phyloP scores from a whole-genome alignment of 2,329 filamentous ascomycete genomes.

The Paraconiothyrium brasiliense region DNA sequence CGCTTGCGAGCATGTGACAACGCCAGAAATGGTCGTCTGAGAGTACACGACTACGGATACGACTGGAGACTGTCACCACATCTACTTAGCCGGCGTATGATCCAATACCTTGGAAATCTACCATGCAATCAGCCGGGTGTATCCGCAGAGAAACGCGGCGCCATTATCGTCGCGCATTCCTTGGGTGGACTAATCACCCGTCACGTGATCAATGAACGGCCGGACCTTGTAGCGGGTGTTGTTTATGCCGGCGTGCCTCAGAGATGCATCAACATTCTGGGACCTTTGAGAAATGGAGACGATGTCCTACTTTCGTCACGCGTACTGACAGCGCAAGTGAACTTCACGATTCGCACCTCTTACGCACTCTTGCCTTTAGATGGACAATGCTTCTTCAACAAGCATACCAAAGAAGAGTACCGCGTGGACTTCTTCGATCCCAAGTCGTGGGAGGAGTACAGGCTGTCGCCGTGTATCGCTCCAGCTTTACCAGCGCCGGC shows the following conservation, averaged over 20 bases:
- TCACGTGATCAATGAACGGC: conserved; percentile 84
- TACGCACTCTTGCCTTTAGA: conserved; percentile 87
- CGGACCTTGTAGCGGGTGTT: conserved; percentile 86
- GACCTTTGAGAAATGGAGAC: conserved; percentile 90
- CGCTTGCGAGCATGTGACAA: conserved; percentile 79
- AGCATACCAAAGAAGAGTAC: conserved; percentile 80
- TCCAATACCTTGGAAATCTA: conserved; percentile 75
- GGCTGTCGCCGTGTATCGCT: conserved; percentile 80
- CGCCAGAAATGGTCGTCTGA: conserved; percentile 72
- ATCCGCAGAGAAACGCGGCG: conserved; percentile 68
- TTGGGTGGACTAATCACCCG: conserved; percentile 88
- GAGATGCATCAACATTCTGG: conserved; percentile 89
- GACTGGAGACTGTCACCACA: conserved; percentile 92
- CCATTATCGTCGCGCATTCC: conserved; percentile 84
- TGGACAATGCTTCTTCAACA: conserved; percentile 87
- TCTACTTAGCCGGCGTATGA: conserved; percentile 75
- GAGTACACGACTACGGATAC: conserved; percentile 91
- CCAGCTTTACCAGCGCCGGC: conserved; percentile 68
- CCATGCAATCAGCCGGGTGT: conserved; percentile 74
- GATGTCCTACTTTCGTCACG: conserved; percentile 89
- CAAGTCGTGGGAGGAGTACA: conserved; percentile 80
- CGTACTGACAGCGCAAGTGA: conserved; percentile 89
- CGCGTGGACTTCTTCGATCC: conserved; percentile 84
- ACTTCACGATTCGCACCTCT: conserved; percentile 88
- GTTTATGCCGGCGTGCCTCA: conserved; percentile 87